phyloP scores from a whole-genome alignment of 75 land plant species.

The Picea sitchensis region DNA sequence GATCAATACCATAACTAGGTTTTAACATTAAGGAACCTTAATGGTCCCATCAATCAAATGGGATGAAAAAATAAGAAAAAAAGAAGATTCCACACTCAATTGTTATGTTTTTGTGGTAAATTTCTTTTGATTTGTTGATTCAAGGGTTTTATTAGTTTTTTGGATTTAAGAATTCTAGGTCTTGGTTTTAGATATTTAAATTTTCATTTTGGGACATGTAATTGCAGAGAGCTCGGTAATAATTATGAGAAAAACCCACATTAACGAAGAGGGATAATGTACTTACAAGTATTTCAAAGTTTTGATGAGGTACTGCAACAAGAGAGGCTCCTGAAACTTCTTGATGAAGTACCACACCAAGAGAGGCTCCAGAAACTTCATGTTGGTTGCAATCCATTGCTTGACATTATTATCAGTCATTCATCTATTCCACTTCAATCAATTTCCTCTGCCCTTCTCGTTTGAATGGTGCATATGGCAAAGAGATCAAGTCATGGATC shows the following conservation, averaged over 20 bases:
- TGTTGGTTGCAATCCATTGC: neutral
- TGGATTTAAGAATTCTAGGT: neutral
- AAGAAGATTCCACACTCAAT: neutral
- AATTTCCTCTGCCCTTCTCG: neutral
- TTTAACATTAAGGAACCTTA: neutral
- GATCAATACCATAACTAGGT: neutral
- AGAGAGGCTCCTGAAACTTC: too few species aligned
- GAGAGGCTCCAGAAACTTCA: constrained; percentile 7
- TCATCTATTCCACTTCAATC: neutral
- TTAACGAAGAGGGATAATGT: neutral
- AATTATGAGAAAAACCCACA: neutral
- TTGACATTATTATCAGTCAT: neutral
- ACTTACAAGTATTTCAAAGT: constrained; percentile 8
- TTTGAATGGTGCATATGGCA: neutral
- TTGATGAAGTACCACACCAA: too few species aligned
- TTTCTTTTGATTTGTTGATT: neutral
- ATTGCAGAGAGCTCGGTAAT: neutral
- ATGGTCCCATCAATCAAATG: neutral
- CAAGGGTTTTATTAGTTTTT: neutral
- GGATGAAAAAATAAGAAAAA: neutral
- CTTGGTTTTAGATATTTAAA: neutral
- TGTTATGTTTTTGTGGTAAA: neutral
- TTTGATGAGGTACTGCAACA: constrained; percentile 6
- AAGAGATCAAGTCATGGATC: neutral
- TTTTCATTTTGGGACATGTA: neutral